phyloP scores from a whole-genome alignment of 2,329 filamentous ascomycete species.

The Orbilia javanica region DNA sequence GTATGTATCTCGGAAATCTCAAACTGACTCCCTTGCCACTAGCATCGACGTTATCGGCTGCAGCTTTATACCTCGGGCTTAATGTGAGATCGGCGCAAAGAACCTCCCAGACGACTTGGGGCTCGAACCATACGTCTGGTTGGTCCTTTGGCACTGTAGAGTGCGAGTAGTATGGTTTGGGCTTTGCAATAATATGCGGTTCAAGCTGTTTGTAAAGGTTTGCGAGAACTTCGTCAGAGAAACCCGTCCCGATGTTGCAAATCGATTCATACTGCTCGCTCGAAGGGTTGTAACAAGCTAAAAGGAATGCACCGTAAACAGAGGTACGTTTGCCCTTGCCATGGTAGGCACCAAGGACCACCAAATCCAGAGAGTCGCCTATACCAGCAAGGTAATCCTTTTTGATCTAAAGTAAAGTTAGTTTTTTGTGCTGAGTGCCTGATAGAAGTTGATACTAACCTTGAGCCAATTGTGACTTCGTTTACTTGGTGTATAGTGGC shows the following conservation, averaged over 20 bases:
- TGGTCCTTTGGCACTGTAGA: slow-evolving; percentile 88
- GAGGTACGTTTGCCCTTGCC: slow-evolving; percentile 96
- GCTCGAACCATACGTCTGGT: slow-evolving; percentile 98
- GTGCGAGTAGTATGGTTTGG: slow-evolving; percentile 95
- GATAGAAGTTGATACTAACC: slow-evolving; percentile 67
- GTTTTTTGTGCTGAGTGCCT: slow-evolving; percentile 53
- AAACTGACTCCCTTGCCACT: slow-evolving; percentile 84
- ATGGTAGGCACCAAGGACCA: slow-evolving; percentile 93
- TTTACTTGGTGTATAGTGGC: slow-evolving; percentile 94
- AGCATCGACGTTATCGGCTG: slow-evolving; percentile 74
- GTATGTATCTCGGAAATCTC: slow-evolving; percentile 92
- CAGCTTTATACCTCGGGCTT: slow-evolving; percentile 93
- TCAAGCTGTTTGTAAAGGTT: slow-evolving; percentile 82
- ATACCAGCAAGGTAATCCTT: slow-evolving; percentile 96
- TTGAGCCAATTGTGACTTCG: slow-evolving; percentile 99
- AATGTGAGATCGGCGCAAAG: slow-evolving; percentile 96
- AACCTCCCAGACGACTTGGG: slow-evolving; percentile 94
- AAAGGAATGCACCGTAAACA: slow-evolving; percentile 93
- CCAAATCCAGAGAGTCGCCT: slow-evolving; percentile 94
- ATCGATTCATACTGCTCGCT: slow-evolving; percentile 91
- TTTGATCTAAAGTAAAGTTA: slow-evolving; percentile 75
- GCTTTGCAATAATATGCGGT: slow-evolving; percentile 82
- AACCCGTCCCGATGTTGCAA: slow-evolving; percentile 98
- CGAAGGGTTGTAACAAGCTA: slow-evolving; percentile 88
- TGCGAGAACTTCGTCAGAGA: slow-evolving; percentile 93